Evolutionary conservation across 1,284 basidiomycete genomes (phyloP).

Genomic region (Polyporus tsugae): DNA sequence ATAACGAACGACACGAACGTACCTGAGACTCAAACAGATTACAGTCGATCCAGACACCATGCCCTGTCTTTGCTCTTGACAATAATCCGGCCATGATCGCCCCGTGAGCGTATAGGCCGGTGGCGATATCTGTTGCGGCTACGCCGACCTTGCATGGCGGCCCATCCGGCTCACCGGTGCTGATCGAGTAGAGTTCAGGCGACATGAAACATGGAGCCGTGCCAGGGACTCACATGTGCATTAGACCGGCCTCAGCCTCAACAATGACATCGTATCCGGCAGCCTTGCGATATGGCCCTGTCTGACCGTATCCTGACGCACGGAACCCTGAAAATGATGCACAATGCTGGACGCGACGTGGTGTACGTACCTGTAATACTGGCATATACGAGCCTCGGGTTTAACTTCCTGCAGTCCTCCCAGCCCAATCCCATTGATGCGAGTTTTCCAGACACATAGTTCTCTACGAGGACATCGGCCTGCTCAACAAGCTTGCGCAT

Average conservation of each 20-base stretch:
- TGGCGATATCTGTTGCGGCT: slow-evolving; percentile 91
- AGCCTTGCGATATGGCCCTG: slow-evolving; percentile 84
- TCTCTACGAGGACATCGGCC: slow-evolving; percentile 91
- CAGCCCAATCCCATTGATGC: slow-evolving; percentile 87
- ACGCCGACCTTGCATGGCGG: slow-evolving; percentile 93
- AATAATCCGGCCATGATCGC: slow-evolving; percentile 92
- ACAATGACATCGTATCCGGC: slow-evolving; percentile 94
- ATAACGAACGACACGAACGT: slow-evolving; percentile 35
- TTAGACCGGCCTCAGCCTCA: slow-evolving; percentile 91
- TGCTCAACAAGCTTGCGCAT: slow-evolving; percentile 76
- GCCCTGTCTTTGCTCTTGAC: slow-evolving; percentile 84
- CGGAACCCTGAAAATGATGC: slow-evolving; percentile 21
- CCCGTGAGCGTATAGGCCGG: slow-evolving; percentile 93
- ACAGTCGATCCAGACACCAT: slow-evolving; percentile 91
- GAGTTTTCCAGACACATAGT: slow-evolving; percentile 87
- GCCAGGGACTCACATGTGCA: slow-evolving; percentile 80
- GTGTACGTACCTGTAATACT: slow-evolving; percentile 79
- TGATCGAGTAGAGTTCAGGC: slow-evolving; percentile 38
- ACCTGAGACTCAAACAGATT: slow-evolving; percentile 90
- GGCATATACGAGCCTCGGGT: slow-evolving; percentile 87
- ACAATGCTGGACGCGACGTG: background rate
- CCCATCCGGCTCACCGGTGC: slow-evolving; percentile 90
- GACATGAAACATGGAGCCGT: background rate
- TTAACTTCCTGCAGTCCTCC: slow-evolving; percentile 83
- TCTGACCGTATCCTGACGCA: slow-evolving; percentile 88